Evolutionary conservation across 352 stramenopile species (phyloP), one percentile per base, ranked within the genome.

Genomic region (Elongisporangium undulatum): DNA sequence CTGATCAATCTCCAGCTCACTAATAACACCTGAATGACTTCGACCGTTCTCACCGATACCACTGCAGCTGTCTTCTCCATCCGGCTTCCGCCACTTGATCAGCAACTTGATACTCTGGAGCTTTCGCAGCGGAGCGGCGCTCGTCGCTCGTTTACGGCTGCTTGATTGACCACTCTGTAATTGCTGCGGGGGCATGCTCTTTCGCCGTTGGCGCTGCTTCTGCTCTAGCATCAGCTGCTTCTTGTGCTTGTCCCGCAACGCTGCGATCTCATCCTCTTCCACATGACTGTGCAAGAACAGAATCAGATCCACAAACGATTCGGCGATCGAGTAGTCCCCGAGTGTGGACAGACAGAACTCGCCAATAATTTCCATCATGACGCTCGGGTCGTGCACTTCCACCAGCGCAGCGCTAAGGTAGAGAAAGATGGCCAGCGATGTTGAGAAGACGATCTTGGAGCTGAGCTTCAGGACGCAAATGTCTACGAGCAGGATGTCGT

Each of bases 301-400:
- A 9, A 89, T 74, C 15, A 92, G 69, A 64, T 92, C 83, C 24
- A 89, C 48, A 59, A 92, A 92, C 0, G 80, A 83, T 62, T 92
- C 78, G 6, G 68, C 75, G 16, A 92, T 77, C 20, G 78, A 89
- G 59, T 87, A 89, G 52, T 92, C 83, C 41, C 67, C 73, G 15
- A 90, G 65, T 29, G 77, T 92, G 51, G 79, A 88, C 63, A 72
- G 72, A 63, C 80, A 90, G 62, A 92, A 92, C 71, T 92, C 83
- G 59, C 75, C 77, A 17, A 92, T 86, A 48, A 92, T 59, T n/a
- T 90, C 83, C 6, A 92, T 69, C 34, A 89, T 75, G 19, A 90
- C 77, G 49, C 82, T 89, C 53, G 83, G 77, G 58, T 92, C 79
- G 29, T 87, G 68, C 53, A 92, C 80, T 62, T 90, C 83, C 53